Evolutionary conservation across 1,139 yeast species (phyloP), one percentile per base, ranked within the genome.

Genomic region (Lodderomyces orthopsilosis): DNA sequence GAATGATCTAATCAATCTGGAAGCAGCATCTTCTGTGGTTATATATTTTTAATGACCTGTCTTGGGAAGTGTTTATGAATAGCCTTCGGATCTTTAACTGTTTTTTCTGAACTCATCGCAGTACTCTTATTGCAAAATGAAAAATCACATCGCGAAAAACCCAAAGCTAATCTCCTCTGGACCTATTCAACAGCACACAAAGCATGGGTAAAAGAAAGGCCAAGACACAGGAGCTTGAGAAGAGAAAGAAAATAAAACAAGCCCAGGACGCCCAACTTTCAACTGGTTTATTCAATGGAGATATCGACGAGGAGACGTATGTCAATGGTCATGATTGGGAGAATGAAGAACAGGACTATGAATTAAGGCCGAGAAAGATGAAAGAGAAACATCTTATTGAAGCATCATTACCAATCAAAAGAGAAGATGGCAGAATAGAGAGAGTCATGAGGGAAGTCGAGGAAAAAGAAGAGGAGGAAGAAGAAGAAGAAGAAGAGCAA

Each of bases 401-500:
- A 58, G 34, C 34, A 19, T 83, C 87, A 9, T 73, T 91, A 48
- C 98, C 98, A 0, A 87, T 91, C 43, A 89, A 87, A 57, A 74
- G 76, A 19, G 71, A 69, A 1, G 86, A 81, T 48, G 96, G 96
- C 47, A 75, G 71, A 43, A 68, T 93, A 15, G 80, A 84, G 59
- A 70, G 95, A 56, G 85, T 81, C 3, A 63, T 74, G 27, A 59
- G 73, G 43, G 70, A 66, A 46, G 60, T 56, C 30, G 58, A 53
- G 21, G 57, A 54, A 14, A 56, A 53, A 18, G 56, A 51, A 8
- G 34, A 30, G 12, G 34, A 30, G 19, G 17, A 28, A 6, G 54
- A 49, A 15, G 52, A 51, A 13, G 58, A 58, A 40, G 51, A 51
- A 12, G 58, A 58, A 23, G 61, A 55, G 14, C 54, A 54, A 35